Evolutionary conservation across 108 stramenopile species (phyloP), one percentile per base, ranked within the genome.

Genomic region (Fragilariopsis cylindrus): DNA sequence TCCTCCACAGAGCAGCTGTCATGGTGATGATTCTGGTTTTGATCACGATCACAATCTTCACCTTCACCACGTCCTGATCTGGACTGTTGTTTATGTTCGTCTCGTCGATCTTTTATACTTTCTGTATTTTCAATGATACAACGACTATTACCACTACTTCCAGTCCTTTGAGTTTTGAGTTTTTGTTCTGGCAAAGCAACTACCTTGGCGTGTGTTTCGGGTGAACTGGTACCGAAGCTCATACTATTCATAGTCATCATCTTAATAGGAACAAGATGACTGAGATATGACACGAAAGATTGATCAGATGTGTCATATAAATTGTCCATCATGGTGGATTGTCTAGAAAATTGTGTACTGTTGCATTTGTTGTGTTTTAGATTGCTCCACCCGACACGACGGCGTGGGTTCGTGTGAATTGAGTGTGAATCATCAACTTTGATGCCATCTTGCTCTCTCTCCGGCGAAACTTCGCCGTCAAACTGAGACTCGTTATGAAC

Each of bases 81-180:
- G 6, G 5, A 4, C 4, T n/a, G 42, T 44, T 63, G 62, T 40
- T 60, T 60, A n/a, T 63, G 49, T 7, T 68, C 67, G 39, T 68
- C 67, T 68, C 48, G 48, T 52, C 67, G 47, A 21, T 68, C 67
- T 50, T 52, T 47, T 7, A 68, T 68, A 47, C 43, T 45, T 19
- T 68, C 67, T 5, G 67, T 48, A 50, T 68, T 68, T 21, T 68
- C 67, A 0, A 68, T 68, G 49, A 50, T 50, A 19, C 67, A 68
- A 30, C 67, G 67, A 52, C 67, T 68, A 47, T 68, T 47, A 13
- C 4, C 53, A 53, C 52, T 53, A 39, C 67, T 40, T 19, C 49
- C 67, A 21, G 47, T 45, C 49, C 7, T 68, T 68, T 68, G 48
- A 5, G 46, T 13, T 12, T 63, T 63, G 30, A 4, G 43, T 2